Conservation (phyloP, 164 flowering plant species). For the Magnolia kwangsiensis region DNA sequence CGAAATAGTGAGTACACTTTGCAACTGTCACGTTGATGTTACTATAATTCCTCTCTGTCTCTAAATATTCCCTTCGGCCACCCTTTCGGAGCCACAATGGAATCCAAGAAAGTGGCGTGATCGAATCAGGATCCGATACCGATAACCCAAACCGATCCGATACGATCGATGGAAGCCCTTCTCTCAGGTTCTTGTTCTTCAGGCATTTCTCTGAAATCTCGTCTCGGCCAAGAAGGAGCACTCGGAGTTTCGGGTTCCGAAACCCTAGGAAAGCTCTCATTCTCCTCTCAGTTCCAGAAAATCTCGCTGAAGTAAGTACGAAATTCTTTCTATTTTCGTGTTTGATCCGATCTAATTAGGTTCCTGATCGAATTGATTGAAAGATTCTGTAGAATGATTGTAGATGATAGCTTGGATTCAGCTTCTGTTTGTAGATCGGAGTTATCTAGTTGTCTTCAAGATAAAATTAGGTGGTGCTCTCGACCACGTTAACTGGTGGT, state of each 20-base stretch:
- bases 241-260: constrained; percentile 10
- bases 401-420: not conserved
- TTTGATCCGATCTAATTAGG: not conserved
- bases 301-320: constrained; percentile 36
- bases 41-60: too few species aligned
- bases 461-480: not conserved
- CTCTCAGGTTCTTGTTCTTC: not conserved
- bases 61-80: too few species aligned
- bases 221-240: not conserved
- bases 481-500: not conserved
- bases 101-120: too few species aligned
- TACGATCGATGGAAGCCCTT: constrained; percentile 1
- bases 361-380: not conserved
- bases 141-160: not conserved
- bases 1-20: too few species aligned
- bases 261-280: constrained; percentile 28
- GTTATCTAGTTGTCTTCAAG: not conserved
- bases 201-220: constrained; percentile 6
- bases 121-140: not conserved
- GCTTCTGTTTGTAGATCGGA: too few species aligned
- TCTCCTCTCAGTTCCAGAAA: constrained; percentile 30
- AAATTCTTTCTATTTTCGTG: not conserved
- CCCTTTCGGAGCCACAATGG: too few species aligned
- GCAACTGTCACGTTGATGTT: too few species aligned
- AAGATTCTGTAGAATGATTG: not conserved